Base-by-base conservation (phyloP, 164 flowering plant genomes). In the Santalum album region DNA sequence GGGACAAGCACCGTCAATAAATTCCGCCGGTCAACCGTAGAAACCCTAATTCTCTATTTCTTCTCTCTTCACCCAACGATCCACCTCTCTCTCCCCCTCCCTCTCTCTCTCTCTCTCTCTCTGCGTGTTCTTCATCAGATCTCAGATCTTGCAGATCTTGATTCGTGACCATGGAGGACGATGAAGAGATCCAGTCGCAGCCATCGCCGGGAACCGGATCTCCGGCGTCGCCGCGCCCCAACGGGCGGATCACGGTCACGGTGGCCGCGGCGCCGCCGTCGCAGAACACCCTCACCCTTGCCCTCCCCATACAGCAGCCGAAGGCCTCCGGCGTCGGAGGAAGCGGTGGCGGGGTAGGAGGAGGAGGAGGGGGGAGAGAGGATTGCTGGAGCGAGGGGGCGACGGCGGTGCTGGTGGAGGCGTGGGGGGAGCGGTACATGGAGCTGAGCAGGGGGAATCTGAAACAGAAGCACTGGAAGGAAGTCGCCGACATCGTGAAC, bases 331-430 rank as follows among this genome's bases (percentile, higher is more conserved):
- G 59, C 38, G 27, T 9, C 53, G 43, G 59, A 21, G 56, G 48
- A 3, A 55, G 49, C 18, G 57, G 64, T 49, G 57, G 61, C 38
- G 61, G 63, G 12, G 34, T 4, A 29, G 34, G 61, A 32, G 61
- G 61, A 15, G 60, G 60, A 15, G 72, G 79, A 9, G 82, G 77
- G 1, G 91, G 86, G 2, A 64, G 91, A 14, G 95, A 89, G 57
- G 97, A 89, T 51, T 84, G 92, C 65, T 89, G 97, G 97, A 86
- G 86, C 72, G 95, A 86, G 50, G 92, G 73, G 0, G 91, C 95
- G 7, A 86, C 97, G 36, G 67, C 71, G 25, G 77, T 77, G 29
- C 66, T 89, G 32, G 84, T 89, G 38, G 92, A 84, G 19, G 97
- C 97, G 1, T 89, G 97, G 97, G 97, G 92, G 0, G 97, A 89